Base-by-base conservation (phyloP, 2,329 filamentous ascomycete genomes). In the Aureobasidium melanogenum region DNA sequence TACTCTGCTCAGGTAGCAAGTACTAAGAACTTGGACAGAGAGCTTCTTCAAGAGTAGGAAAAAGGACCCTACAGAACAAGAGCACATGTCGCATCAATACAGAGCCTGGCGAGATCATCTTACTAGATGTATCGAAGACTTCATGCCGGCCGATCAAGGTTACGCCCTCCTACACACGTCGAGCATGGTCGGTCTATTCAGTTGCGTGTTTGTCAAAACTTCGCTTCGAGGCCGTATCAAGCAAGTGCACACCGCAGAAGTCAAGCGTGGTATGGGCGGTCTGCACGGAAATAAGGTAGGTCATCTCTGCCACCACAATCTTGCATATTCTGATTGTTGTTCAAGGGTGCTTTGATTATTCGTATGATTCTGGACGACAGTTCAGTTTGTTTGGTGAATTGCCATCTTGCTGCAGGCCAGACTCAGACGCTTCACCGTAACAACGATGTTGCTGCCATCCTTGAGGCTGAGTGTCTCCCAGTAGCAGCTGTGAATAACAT, bases 61-160 rank as follows among this genome's bases (percentile, higher is more conserved):
- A 67, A 94, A 94, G 73, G 96, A 96, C 71, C 85, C 87, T 12
- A 85, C 88, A 1, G 88, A 91, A 55, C 87, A 89, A 68, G 91
- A 97, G 72, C 76, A 92, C 67, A 97, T 97, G 90, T 95, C 91
- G 73, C 92, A 95, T 67, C 92, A 97, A 70, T 99, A 99, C 73
- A 89, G 94, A 65, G 91, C 95, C 63, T 99, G 94, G 94, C 84
- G 91, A 69, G 91, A 97, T 71, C 92, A 96, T 71, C 79, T 99
- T 32, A 86, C 88, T 43, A 84, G 89, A 63, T 86, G 85, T 57
- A 79, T 99, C 41, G 90, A 96, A 69, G 90, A 96, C 66, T 86
- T 87, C 68, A 89, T 94, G 83, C 88, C 89, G 0, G 76, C 82
- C 8, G 83, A 88, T 59, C 84, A 91, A 64, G 78, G 89, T 14